Base-by-base conservation (phyloP, 495 filamentous ascomycete species). In the Sphaerosporella brunnea region DNA sequence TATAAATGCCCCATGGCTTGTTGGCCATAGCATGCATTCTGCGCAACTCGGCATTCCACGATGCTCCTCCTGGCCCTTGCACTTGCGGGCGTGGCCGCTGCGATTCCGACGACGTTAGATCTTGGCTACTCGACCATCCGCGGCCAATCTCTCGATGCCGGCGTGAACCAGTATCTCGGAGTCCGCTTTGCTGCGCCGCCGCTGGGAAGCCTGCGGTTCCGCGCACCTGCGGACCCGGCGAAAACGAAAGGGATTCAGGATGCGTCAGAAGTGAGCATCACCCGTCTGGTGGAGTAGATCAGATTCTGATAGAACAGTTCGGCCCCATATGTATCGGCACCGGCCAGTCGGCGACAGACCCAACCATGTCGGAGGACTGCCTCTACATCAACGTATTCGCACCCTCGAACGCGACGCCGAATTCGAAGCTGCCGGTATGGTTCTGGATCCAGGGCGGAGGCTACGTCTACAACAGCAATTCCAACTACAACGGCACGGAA, bases 41-140 rank as follows among this genome's bases (percentile, higher is more conserved):
- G n/a, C n/a, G n/a, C n/a, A n/a, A n/a, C n/a, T n/a, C n/a, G n/a
- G n/a, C n/a, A n/a, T n/a, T n/a, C n/a, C n/a, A n/a, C n/a, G n/a
- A n/a, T n/a, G n/a, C n/a, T n/a, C n/a, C n/a, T n/a, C n/a, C n/a
- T n/a, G n/a, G n/a, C n/a, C n/a, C n/a, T n/a, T n/a, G n/a, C n/a
- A n/a, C n/a, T n/a, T n/a, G n/a, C n/a, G n/a, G n/a, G n/a, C n/a
- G n/a, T n/a, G n/a, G n/a, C n/a, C n/a, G n/a, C n/a, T n/a, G n/a
- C 41, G 19, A 30, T 30, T n/a, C 21, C 41, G 9, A n/a, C 41
- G 13, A 44, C 23, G 4, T 63, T 70, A 4, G 52, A 72, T 32
- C 56, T 71, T 26, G 66, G 64, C 1, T 71, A 71, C 51, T 49
- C 64, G 9, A 62, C 47, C n/a, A 69, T 70, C 49, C 54, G 58